These are phyloP conservation scores for Cynanchum wilfordii DNA, from an alignment of 257 asterid genomes.

Conservation along the genomic window DNA sequence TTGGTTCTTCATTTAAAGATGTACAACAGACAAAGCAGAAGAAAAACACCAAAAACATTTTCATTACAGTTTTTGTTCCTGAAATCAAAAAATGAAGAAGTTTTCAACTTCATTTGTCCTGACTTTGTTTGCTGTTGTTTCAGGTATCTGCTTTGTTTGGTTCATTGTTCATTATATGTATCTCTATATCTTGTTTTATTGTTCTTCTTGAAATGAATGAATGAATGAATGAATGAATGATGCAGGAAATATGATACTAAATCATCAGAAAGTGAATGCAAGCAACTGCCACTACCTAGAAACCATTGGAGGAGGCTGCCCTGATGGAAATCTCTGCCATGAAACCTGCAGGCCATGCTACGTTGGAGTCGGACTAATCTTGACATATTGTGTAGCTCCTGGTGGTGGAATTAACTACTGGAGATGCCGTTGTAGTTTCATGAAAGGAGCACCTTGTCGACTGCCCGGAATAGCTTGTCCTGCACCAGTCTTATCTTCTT, in stretches of 20 bases:
- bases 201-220: neutral
- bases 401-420: slow-evolving; percentile 10
- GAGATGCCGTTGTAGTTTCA: slow-evolving; percentile 12
- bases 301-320: slow-evolving; percentile 22
- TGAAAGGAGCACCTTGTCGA: slow-evolving; percentile 16
- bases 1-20: neutral
- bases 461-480: slow-evolving; percentile 11
- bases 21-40: neutral
- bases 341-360: slow-evolving; percentile 25
- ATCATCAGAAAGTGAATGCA: neutral
- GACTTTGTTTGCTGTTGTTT: neutral
- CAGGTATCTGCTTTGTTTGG: neutral
- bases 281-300: slow-evolving; percentile 6
- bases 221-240: neutral
- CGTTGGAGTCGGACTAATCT: slow-evolving; percentile 7
- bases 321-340: slow-evolving; percentile 8
- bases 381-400: slow-evolving; percentile 8
- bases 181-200: too few relatives aligned
- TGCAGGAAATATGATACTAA: slow-evolving; percentile 2
- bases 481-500: neutral
- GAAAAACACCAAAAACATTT: neutral
- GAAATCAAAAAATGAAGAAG: neutral
- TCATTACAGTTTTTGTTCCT: neutral
- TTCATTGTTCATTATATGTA: neutral
- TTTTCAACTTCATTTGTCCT: slow-evolving; percentile 4